Evolutionary conservation across 768 basidiomycete species (phyloP).

Genomic region (Neoboletus brunneissimus): DNA sequence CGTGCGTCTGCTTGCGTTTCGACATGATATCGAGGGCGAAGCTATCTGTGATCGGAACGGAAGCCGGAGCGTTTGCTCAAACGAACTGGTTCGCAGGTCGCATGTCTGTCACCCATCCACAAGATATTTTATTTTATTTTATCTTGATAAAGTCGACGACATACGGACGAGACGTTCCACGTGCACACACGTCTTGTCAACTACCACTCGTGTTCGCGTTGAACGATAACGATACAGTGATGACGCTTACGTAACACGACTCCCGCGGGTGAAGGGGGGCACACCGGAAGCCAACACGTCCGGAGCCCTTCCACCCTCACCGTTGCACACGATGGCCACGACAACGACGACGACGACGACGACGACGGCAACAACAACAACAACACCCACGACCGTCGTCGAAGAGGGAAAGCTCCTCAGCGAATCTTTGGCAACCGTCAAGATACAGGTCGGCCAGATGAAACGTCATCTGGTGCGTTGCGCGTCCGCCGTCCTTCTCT

Average conservation of each 20-base stretch:
- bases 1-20: constrained; percentile 50
- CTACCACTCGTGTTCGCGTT: too few relatives aligned
- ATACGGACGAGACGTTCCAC: too few relatives aligned
- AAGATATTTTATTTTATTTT: too few relatives aligned
- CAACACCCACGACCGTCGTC: constrained; percentile 35
- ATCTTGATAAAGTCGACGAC: too few relatives aligned
- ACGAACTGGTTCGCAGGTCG: too few relatives aligned
- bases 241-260: constrained; percentile 18
- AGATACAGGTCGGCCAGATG: constrained; percentile 93
- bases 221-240: too few relatives aligned
- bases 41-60: not conserved
- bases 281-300: not conserved
- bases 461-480: constrained; percentile 80
- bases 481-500: not conserved
- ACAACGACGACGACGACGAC: constrained; percentile 16
- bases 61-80: not conserved
- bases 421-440: constrained; percentile 82
- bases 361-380: constrained; percentile 14
- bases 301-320: constrained; percentile 4
- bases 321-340: constrained; percentile 22
- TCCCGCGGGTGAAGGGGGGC: constrained; percentile 3
- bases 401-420: constrained; percentile 85
- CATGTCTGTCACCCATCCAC: too few relatives aligned
- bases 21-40: constrained; percentile 40
- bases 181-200: too few relatives aligned